Evolutionary conservation across 2,329 filamentous ascomycete genomes (phyloP).

Genomic region (Beauveria scarabaeidicola): DNA sequence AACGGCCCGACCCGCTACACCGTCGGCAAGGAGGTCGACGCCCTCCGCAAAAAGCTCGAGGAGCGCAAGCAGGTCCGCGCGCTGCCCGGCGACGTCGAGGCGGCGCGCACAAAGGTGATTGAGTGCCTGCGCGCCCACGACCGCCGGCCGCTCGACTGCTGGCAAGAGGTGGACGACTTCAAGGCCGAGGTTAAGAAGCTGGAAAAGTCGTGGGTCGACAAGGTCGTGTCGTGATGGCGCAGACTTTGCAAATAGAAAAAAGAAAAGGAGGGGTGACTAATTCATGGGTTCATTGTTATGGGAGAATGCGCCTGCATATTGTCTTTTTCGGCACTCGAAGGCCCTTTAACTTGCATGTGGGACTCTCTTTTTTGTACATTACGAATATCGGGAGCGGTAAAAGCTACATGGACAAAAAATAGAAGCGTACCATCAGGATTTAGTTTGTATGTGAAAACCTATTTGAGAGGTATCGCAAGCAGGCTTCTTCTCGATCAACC

Average conservation of each 20-base stretch:
- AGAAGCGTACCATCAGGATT: constrained; percentile 17
- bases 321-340: background rate
- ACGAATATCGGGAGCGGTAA: constrained; percentile 23
- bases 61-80: constrained; percentile 56
- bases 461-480: too few species aligned
- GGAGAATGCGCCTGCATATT: background rate
- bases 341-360: background rate
- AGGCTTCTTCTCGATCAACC: too few species aligned
- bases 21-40: constrained; percentile 52
- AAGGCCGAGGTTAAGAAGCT: constrained; percentile 80
- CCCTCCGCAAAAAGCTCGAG: constrained; percentile 51
- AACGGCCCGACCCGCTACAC: constrained; percentile 31
- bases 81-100: constrained; percentile 63
- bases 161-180: constrained; percentile 84
- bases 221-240: constrained; percentile 48
- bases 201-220: constrained; percentile 83
- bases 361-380: constrained; percentile 22
- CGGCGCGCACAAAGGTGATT: constrained; percentile 67
- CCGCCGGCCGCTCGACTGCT: constrained; percentile 84
- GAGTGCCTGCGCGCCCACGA: constrained; percentile 78
- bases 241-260: background rate
- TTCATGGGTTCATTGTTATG: background rate
- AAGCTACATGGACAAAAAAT: constrained; percentile 21
- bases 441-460: too few species aligned
- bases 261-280: constrained; percentile 12